These are phyloP conservation scores for Usnea hakonensis DNA, from an alignment of 495 filamentous ascomycete species.

Conservation along the genomic window DNA sequence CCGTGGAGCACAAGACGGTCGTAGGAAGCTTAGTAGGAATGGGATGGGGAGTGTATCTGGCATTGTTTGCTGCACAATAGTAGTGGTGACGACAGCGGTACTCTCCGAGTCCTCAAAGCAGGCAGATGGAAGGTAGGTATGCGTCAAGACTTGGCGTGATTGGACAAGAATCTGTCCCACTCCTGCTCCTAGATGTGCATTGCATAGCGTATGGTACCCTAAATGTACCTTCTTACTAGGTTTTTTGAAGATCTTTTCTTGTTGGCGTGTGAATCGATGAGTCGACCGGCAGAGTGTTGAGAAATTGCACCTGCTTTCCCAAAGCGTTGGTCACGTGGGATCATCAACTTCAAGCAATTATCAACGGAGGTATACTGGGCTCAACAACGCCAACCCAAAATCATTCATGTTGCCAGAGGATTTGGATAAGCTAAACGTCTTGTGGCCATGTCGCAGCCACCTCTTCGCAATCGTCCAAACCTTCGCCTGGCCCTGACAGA, in stretches of 20 bases:
- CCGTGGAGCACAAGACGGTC: slow-evolving; percentile 65
- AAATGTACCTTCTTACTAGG: neutral
- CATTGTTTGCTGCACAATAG: slow-evolving; percentile 47
- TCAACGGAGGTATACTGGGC: neutral
- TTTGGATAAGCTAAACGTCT: neutral
- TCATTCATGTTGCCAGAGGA: neutral
- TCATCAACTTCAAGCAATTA: neutral
- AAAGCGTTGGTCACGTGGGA: neutral
- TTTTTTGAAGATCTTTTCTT: no score
- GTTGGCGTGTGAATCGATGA: neutral
- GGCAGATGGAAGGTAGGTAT: neutral
- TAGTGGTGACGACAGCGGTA: neutral
- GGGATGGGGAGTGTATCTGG: slow-evolving; percentile 82
- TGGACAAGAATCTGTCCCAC: neutral
- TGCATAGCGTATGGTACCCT: neutral
- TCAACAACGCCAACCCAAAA: neutral
- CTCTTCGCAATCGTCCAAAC: slow-evolving; percentile 23
- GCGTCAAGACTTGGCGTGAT: neutral
- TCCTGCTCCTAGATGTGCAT: neutral
- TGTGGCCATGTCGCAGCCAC: slow-evolving; percentile 19
- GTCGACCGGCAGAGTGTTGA: neutral
- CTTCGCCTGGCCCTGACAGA: slow-evolving; percentile 23
- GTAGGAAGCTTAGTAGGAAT: slow-evolving; percentile 74
- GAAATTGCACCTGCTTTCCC: neutral
- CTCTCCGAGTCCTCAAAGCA: neutral